These are phyloP conservation scores for Chamaecyparis obtusa DNA, from an alignment of 75 land plant genomes.

Conservation along the genomic window DNA sequence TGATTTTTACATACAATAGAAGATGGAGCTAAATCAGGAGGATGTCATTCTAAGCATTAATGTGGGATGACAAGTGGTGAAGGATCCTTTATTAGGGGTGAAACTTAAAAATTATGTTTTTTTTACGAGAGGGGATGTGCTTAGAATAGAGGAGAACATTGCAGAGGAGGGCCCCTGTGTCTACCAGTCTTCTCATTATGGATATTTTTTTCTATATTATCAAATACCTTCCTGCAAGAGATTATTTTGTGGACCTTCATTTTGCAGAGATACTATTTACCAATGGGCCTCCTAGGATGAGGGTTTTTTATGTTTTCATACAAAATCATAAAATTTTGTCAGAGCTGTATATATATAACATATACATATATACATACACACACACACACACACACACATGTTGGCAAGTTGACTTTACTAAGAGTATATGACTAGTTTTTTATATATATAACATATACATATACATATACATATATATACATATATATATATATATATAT, in stretches of 20 bases:
- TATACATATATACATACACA: too few relatives aligned
- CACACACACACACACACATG: too few relatives aligned
- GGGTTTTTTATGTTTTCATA: conserved; percentile 75
- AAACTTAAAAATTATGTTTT: conserved; percentile 32
- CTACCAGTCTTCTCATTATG: conserved; percentile 81
- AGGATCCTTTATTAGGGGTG: conserved; percentile 20
- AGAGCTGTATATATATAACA: too few relatives aligned
- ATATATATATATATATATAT: too few relatives aligned
- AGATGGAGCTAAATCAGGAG: background rate
- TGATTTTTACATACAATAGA: background rate
- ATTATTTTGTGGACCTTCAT: conserved; percentile 80
- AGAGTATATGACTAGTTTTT: too few relatives aligned
- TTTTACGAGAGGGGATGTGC: conserved; percentile 70
- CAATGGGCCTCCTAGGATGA: conserved; percentile 89
- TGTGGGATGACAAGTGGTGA: conserved; percentile 46
- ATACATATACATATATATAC: too few relatives aligned
- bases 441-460: too few relatives aligned
- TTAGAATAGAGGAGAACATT: conserved; percentile 65
- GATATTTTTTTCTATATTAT: conserved; percentile 63
- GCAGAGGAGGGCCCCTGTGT: conserved; percentile 45
- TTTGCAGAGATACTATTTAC: conserved; percentile 88
- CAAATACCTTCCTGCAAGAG: conserved; percentile 48
- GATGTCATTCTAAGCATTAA: conserved; percentile 56
- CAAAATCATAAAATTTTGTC: conserved; percentile 83
- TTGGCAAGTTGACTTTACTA: too few relatives aligned